Percentiles rank a stretch among this genome's conserved stretches.
These are phyloP conservation scores for Pichia sp. DNA, from an alignment of 1,139 yeast genomes.

Conservation along the genomic window DNA sequence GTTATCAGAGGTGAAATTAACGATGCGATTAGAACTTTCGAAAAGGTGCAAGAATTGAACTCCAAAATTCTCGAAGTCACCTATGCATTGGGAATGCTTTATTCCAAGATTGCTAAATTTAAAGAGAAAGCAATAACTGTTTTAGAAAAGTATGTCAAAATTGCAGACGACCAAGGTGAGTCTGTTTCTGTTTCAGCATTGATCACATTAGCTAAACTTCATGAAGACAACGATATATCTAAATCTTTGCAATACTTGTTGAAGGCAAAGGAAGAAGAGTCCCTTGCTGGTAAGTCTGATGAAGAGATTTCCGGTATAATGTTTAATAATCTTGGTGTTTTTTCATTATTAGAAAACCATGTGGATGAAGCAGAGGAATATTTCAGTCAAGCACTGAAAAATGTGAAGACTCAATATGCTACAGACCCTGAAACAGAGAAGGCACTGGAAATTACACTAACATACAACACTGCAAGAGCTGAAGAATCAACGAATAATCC, in stretches of 20 bases:
- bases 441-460: constrained; percentile 44
- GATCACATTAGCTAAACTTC: constrained; percentile 59
- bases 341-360: constrained; percentile 56
- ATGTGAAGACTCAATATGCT: constrained; percentile 26
- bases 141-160: constrained; percentile 67
- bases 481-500: constrained; percentile 41
- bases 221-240: constrained; percentile 58
- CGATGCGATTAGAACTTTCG: constrained; percentile 84
- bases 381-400: constrained; percentile 26
- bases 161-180: constrained; percentile 56
- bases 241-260: constrained; percentile 55
- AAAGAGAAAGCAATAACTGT: constrained; percentile 54
- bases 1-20: constrained; percentile 67
- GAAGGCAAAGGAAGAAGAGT: constrained; percentile 51
- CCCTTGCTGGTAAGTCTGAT: constrained; percentile 35
- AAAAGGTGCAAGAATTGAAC: constrained; percentile 60
- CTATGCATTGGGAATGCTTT: constrained; percentile 70
- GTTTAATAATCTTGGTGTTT: constrained; percentile 81
- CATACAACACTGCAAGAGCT: constrained; percentile 61
- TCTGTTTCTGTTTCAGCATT: constrained; percentile 67
- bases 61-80: constrained; percentile 73
- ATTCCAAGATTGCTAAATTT: constrained; percentile 37
- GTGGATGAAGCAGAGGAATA: constrained; percentile 26
- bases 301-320: constrained; percentile 60
- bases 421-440: constrained; percentile 26